phyloP scores from a whole-genome alignment of 371 early-diverging fungal genomes.

The Actinomucor elegans region DNA sequence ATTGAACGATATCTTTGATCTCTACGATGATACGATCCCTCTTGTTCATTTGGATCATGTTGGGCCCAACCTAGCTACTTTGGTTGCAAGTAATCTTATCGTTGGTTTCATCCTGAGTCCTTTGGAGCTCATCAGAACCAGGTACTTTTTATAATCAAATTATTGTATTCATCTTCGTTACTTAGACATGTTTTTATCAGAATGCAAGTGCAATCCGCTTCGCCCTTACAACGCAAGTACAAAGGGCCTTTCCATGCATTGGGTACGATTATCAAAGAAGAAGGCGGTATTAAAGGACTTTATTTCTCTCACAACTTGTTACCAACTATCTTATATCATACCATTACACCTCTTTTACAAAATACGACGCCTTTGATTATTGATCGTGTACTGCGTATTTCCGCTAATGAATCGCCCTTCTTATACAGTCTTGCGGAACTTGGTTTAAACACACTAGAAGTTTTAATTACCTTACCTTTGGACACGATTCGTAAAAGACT shows the following conservation, averaged over 20 bases:
- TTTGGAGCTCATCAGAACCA: constrained; percentile 75
- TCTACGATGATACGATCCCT: constrained; percentile 79
- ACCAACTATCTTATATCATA: constrained; percentile 78
- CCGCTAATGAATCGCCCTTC: constrained; percentile 66
- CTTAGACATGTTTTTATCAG: constrained; percentile 10
- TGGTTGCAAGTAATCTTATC: constrained; percentile 67
- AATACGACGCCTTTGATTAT: constrained; percentile 71
- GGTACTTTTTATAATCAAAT: constrained; percentile 55
- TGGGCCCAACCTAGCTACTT: constrained; percentile 69
- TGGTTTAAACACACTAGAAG: constrained; percentile 65
- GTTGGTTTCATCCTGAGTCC: constrained; percentile 78
- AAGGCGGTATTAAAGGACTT: constrained; percentile 76
- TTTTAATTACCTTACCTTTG: constrained; percentile 79
- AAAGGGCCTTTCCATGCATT: constrained; percentile 74
- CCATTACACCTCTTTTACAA: constrained; percentile 72
- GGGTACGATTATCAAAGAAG: constrained; percentile 71
- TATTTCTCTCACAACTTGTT: constrained; percentile 70
- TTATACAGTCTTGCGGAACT: constrained; percentile 69
- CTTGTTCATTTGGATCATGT: constrained; percentile 67
- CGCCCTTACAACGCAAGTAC: constrained; percentile 77
- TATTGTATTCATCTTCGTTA: background rate
- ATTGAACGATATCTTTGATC: constrained; percentile 73
- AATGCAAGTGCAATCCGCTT: constrained; percentile 72
- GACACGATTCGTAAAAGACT: constrained; percentile 89
- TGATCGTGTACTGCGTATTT: constrained; percentile 68